A percentile compares a stretch with the other conserved stretches of the same genome.
Conservation (phyloP, 2,329 filamentous ascomycete genomes). For the Fusarium sp. region DNA sequence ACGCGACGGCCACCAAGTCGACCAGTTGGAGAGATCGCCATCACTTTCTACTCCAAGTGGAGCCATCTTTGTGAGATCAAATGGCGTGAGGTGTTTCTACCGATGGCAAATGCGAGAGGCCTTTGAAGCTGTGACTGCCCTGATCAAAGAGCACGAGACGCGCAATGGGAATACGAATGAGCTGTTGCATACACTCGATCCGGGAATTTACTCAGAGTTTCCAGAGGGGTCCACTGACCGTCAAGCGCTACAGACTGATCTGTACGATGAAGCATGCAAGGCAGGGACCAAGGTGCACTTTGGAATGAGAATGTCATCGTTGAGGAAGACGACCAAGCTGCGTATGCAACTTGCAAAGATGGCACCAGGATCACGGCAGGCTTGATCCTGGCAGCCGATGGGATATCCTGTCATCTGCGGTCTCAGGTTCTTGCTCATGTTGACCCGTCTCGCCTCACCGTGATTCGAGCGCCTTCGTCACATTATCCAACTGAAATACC, state of each 20-base stretch:
- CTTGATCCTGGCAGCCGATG: neutral
- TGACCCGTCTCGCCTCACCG: neutral
- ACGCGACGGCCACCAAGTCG: neutral
- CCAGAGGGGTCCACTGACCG: slow-evolving; percentile 9
- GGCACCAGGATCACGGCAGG: neutral
- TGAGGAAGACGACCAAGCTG: neutral
- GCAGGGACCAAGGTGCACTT: slow-evolving; percentile 2
- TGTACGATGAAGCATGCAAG: neutral
- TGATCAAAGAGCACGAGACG: neutral
- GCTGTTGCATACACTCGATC: neutral
- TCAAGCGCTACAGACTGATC: neutral
- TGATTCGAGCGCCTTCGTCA: slow-evolving; percentile 3
- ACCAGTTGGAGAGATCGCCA: neutral
- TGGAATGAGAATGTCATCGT: neutral
- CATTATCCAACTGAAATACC: slow-evolving; percentile 8
- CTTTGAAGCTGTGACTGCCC: neutral
- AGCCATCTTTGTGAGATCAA: neutral
- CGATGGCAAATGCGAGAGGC: slow-evolving; percentile 4
- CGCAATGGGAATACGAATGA: neutral
- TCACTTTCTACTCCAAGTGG: neutral
- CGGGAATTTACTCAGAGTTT: neutral
- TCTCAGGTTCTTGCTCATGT: neutral
- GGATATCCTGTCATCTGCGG: slow-evolving; percentile 1
- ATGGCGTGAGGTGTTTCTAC: neutral
- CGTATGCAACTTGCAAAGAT: neutral